phyloP scores from a whole-genome alignment of 2,329 filamentous ascomycete species.

The Diaporthe vexans region DNA sequence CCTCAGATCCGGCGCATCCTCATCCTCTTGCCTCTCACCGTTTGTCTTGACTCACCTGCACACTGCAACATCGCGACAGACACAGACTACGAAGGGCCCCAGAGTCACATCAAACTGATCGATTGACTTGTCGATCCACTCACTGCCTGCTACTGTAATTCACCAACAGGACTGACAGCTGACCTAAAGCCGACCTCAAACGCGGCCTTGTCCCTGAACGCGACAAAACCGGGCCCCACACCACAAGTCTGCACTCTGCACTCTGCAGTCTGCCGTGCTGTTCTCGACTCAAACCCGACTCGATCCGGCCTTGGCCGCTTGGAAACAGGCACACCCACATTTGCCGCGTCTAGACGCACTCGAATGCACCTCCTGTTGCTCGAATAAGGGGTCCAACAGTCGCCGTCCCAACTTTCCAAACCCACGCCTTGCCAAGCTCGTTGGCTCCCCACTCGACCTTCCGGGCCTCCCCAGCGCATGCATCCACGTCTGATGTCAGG shows the following conservation, averaged over 20 bases:
- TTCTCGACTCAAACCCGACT: slow-evolving; percentile 29
- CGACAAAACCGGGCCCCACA: slow-evolving; percentile 3
- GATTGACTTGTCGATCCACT: not conserved
- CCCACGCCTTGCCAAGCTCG: slow-evolving; percentile 29
- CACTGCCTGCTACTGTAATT: not conserved
- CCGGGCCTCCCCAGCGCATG: slow-evolving; percentile 11
- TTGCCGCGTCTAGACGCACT: not conserved
- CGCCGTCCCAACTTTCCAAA: not conserved
- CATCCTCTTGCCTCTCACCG: not conserved
- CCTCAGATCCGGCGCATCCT: not conserved
- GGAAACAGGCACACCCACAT: slow-evolving; percentile 2
- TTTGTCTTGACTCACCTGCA: not conserved
- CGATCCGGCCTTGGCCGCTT: slow-evolving; percentile 15
- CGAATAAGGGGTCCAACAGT: slow-evolving; percentile 13
- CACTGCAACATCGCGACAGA: not conserved
- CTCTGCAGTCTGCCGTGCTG: not conserved
- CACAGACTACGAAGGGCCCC: not conserved
- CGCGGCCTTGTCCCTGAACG: slow-evolving; percentile 18
- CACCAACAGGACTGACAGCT: not conserved
- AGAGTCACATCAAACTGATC: not conserved
- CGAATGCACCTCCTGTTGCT: not conserved
- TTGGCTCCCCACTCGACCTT: slow-evolving; percentile 27
- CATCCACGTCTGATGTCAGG: slow-evolving; percentile 40
- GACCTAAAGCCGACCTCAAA: not conserved
- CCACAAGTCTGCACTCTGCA: not conserved